Evolutionary conservation across 2,329 filamentous ascomycete genomes (phyloP), one percentile per base, ranked within the genome.

Genomic region (Verticillium alfalfae): DNA sequence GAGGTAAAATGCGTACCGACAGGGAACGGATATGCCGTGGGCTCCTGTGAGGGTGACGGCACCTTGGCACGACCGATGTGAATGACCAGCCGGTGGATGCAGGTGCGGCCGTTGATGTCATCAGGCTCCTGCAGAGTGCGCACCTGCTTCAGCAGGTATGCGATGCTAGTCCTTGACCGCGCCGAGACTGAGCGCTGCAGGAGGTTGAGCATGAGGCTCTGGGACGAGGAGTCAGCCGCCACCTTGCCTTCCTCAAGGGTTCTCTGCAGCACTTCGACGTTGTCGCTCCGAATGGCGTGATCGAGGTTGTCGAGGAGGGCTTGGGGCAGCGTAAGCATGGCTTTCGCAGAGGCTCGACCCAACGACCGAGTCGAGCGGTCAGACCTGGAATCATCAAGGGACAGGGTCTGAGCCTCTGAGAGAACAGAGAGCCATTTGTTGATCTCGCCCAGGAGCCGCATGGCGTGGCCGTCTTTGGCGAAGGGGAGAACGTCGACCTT

Each of bases 41-140:
- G 78, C 16, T 81, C 78, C 15, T 80, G 26, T 58, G 87, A 84
- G 3, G 75, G 69, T 1, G 77, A 73, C 0, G 75, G 71, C 1
- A 79, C 79, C 65, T 85, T 84, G n/a, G 89, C 87, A 57, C 94
- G 88, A 18, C 94, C 93, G 68, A 97, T 96, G 22, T 93, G 89
- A 63, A 98, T 96, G 52, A 99, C 90, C 2, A 98, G 81, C 9
- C 95, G 88, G 73, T 99, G 95, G 57, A 99, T 86, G 72, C 92
- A 95, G 72, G 97, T 99, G 13, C 95, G 89, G 69, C 90, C 88
- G 75, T 98, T 97, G 71, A 99, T 92, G 70, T 98, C 95, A 67
- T 96, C 91, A 2, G 90, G 85, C 70, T 97, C 93, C 58, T 96
- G 88, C 2, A 98, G 81, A 1, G 85, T 88, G 55, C 87, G 83